Evolutionary conservation across 192 early-diverging fungal species (phyloP), one percentile per base, ranked within the genome.

Genomic region (Coemansia sp.): DNA sequence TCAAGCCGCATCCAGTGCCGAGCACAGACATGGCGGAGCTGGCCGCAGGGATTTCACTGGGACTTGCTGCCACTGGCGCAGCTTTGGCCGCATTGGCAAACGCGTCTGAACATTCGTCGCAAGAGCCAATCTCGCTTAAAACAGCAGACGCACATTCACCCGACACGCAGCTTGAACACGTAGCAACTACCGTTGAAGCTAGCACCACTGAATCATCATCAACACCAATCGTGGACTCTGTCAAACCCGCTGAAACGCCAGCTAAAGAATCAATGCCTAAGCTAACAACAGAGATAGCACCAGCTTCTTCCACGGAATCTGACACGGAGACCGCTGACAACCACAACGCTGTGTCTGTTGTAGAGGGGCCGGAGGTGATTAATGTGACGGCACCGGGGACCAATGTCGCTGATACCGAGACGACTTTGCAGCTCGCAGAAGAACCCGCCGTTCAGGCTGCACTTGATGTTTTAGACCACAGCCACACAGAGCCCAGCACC

Each of bases 21-120:
- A 55, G 52, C 41, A 38, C 30, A 9, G 51, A 28, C 38, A 31
- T 53, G 22, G 62, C 62, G 10, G 62, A 54, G 38, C 51, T 68
- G 23, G 67, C 67, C 0, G 52, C 67, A 6, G 67, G 59, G 2
- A 27, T 68, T 32, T 68, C 67, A 2, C 27, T 68, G 6, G 67
- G 58, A 1, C 54, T 68, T 16, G 54, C 67, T 30, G 53, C 67
- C 7, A 47, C 59, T n/a, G 67, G 67, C 3, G 67, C 67, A 4
- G 50, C 67, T 14, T 24, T 68, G 28, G 67, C 59, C 9, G 44
- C 59, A 12, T 30, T 53, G 9, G 32, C 38, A 6, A 44, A 44
- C 12, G 38, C 38, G 38, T 16, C 38, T 14, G 38, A 44, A 16
- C 38, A 44, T 16, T 14, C 38, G 14, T 44, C 38, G 14, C 38